Percentiles rank a stretch among this genome's conserved stretches.
phyloP scores from a whole-genome alignment of 106 monocot species.

The Dendrobium officinale region DNA sequence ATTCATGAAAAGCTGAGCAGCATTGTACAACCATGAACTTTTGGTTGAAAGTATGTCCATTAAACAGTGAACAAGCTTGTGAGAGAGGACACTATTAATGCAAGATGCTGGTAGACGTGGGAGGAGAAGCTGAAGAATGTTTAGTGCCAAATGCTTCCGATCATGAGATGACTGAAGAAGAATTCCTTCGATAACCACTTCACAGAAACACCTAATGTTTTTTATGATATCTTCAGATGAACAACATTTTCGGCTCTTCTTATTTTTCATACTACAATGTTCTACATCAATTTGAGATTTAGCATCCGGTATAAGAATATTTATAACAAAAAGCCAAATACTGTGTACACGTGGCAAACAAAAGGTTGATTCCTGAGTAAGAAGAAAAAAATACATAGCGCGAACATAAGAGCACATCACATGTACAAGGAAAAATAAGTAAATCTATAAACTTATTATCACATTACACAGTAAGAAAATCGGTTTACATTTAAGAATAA shows the following conservation, averaged over 20 bases:
- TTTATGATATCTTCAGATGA: slow-evolving; percentile 44
- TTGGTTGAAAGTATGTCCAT: slow-evolving; percentile 80
- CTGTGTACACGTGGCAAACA: slow-evolving; percentile 86
- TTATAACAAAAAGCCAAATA: slow-evolving; percentile 59
- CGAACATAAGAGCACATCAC: neutral
- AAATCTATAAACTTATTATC: neutral
- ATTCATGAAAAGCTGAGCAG: slow-evolving; percentile 74
- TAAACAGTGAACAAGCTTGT: slow-evolving; percentile 80
- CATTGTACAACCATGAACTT: slow-evolving; percentile 61
- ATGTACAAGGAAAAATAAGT: neutral
- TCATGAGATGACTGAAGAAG: slow-evolving; percentile 93
- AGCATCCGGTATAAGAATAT: slow-evolving; percentile 47
- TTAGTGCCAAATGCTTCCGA: slow-evolving; percentile 79
- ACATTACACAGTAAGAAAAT: neutral
- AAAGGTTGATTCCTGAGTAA: slow-evolving; percentile 76
- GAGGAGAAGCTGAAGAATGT: slow-evolving; percentile 59
- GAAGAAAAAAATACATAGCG: too few species aligned
- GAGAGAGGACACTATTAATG: slow-evolving; percentile 58
- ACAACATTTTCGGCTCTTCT: slow-evolving; percentile 51
- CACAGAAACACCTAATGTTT: slow-evolving; percentile 57
- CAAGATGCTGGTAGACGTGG: slow-evolving; percentile 55
- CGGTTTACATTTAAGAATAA: too few species aligned
- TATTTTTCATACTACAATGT: slow-evolving; percentile 56
- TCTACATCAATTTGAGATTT: slow-evolving; percentile 25
- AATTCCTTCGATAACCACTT: slow-evolving; percentile 77